Percentiles rank a stretch among this genome's conserved stretches.
Evolutionary conservation across 2,329 filamentous ascomycete genomes (phyloP).

Genomic region (Bipolaris sorokiniana): DNA sequence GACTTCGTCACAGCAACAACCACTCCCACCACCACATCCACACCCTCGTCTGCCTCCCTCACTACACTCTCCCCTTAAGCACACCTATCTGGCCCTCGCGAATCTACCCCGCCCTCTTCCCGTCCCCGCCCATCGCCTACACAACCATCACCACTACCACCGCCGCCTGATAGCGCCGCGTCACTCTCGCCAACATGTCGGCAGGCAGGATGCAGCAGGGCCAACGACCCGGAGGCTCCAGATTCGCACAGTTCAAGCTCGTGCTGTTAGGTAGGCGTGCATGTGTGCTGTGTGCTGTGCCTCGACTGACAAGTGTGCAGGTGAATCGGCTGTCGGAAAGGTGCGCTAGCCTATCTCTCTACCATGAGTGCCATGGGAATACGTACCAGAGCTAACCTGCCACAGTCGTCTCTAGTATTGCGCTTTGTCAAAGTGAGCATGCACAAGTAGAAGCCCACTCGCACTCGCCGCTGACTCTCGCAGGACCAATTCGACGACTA

Average conservation of each 20-base stretch:
- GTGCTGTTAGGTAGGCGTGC: slow-evolving; percentile 83
- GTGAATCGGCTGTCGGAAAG: slow-evolving; percentile 99
- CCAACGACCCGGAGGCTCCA: slow-evolving; percentile 67
- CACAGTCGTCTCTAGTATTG: slow-evolving; percentile 91
- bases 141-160: slow-evolving; percentile 5
- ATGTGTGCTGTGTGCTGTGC: not conserved
- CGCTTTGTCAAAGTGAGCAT: slow-evolving; percentile 90
- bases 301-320: slow-evolving; percentile 58
- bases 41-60: not conserved
- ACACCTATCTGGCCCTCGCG: not conserved
- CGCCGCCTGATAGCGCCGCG: slow-evolving; percentile 29
- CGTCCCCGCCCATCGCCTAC: not conserved
- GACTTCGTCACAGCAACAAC: slow-evolving; percentile 23
- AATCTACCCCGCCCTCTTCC: too few species aligned
- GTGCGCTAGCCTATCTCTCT: slow-evolving; percentile 55
- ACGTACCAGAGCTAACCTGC: slow-evolving; percentile 34
- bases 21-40: slow-evolving; percentile 2
- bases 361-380: slow-evolving; percentile 31
- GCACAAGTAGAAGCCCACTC: too few species aligned
- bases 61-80: not conserved
- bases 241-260: slow-evolving; percentile 99
- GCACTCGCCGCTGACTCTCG: slow-evolving; percentile 1
- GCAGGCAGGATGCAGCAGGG: slow-evolving; percentile 75
- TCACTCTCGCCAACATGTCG: slow-evolving; percentile 68
- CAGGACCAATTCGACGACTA: slow-evolving; percentile 99